Base-by-base conservation (phyloP, 179 eudicot species). In the Silene coronaria region DNA sequence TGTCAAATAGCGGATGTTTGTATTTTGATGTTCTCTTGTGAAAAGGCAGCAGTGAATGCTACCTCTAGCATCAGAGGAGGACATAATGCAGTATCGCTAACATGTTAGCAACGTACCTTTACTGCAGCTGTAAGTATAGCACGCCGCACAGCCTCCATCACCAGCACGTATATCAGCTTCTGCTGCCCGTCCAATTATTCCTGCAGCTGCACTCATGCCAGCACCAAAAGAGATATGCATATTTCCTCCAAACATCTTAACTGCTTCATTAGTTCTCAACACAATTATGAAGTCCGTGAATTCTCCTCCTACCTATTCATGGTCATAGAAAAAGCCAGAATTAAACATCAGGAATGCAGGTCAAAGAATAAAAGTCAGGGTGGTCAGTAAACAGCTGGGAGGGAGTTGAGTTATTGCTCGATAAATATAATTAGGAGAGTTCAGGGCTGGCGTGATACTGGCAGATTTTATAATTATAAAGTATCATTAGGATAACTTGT, bases 131-230 rank as follows among this genome's bases (percentile, higher is more conserved):
- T 91, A 93, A 45, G 97, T 91, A 85, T 93, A 90, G 75, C 92
- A 91, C 78, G 98, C 92, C 76, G 91, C 90, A 69, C 73, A 83
- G 48, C 97, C 97, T 79, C 92, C 88, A 61, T 81, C 84, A 58
- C 97, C 96, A 72, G 96, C 97, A 80, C 97, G 86, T 45, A 93
- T 7, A 79, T 88, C 91, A 75, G 96, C 98, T 84, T 89, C 97
- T 27, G 88, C 93, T 75, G 88, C 78, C 77, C 97, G 86, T 70
- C 96, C 98, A 70, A 91, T 75, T 79, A 80, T 80, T 63, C 98
- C 97, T 73, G 84, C 86, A 84, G 98, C 96, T 42, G 97, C 97
- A 88, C 98, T 87, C 84, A 88, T 74, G 70, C 97, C 97, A 68
- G 98, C 98, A 80, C 98, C 96, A 51, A 93, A 64, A 70, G 98